These are phyloP conservation scores for Clathrospora elynae DNA, from an alignment of 2,329 filamentous ascomycete species.

Conservation along the genomic window DNA sequence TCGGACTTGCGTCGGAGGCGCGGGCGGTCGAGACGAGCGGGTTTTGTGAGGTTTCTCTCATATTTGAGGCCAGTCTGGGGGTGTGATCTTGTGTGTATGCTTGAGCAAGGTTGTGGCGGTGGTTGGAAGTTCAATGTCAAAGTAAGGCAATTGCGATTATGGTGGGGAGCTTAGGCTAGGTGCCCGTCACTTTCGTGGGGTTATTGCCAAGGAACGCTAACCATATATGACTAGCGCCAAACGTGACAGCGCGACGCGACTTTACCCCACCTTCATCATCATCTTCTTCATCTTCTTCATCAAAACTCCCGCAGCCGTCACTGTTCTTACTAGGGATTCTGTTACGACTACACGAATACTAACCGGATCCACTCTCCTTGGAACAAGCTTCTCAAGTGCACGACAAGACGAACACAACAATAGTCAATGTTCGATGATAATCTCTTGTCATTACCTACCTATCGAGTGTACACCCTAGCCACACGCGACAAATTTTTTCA, in stretches of 20 bases:
- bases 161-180: slow-evolving; percentile 20
- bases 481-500: slow-evolving; percentile 2
- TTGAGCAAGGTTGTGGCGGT: neutral
- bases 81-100: neutral
- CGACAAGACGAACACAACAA: too few relatives aligned
- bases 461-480: too few relatives aligned
- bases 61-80: slow-evolving; percentile 25
- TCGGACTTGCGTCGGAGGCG: slow-evolving; percentile 72
- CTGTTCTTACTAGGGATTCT: too few relatives aligned
- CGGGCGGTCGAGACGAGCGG: slow-evolving; percentile 52
- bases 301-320: too few relatives aligned
- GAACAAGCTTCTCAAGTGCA: too few relatives aligned
- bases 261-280: neutral
- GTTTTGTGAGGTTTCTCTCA: slow-evolving; percentile 47
- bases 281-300: neutral
- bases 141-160: slow-evolving; percentile 10
- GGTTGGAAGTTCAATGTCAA: too few relatives aligned
- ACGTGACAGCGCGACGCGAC: slow-evolving; percentile 13
- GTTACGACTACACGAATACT: too few relatives aligned
- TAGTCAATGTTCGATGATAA: too few relatives aligned
- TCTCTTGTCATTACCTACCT: neutral
- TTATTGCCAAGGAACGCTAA: slow-evolving; percentile 12
- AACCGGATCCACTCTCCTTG: too few relatives aligned
- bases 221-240: neutral
- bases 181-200: slow-evolving; percentile 17